Conservation (phyloP, 345 rosid species). For the Mercurialis annua region DNA sequence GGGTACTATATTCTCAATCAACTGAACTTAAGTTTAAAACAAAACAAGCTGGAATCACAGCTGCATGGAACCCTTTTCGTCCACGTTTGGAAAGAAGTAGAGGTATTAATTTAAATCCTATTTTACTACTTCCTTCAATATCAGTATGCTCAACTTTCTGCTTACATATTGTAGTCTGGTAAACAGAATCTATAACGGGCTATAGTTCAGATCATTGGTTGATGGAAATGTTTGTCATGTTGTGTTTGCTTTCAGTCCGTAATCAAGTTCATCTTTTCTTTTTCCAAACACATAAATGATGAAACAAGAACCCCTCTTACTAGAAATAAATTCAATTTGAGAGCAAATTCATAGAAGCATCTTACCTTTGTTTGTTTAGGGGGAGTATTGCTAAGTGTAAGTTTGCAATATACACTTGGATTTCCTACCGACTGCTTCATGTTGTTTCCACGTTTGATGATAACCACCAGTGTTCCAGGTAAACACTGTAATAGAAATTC, state of each 20-base stretch:
- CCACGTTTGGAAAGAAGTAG: no score
- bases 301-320: neutral
- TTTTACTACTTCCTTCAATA: neutral
- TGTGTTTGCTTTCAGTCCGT: neutral
- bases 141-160: neutral
- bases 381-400: slow-evolving; percentile 83
- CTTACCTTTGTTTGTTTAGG: slow-evolving; percentile 83
- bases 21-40: neutral
- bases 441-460: slow-evolving; percentile 91
- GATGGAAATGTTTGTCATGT: neutral
- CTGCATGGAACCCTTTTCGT: no score
- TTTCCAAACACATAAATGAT: neutral
- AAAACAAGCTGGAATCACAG: no score
- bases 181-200: neutral
- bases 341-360: slow-evolving; percentile 1
- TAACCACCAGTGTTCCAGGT: slow-evolving; percentile 92
- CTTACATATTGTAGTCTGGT: neutral
- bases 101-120: neutral
- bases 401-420: slow-evolving; percentile 93
- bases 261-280: neutral
- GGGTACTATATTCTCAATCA: neutral
- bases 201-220: neutral
- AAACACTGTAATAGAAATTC: slow-evolving; percentile 94
- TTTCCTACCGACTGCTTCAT: slow-evolving; percentile 99
- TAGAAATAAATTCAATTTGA: neutral